Percentiles rank a stretch among this genome's conserved stretches.
Evolutionary conservation across 768 basidiomycete species (phyloP).

Genomic region (Lyophyllum semitale): DNA sequence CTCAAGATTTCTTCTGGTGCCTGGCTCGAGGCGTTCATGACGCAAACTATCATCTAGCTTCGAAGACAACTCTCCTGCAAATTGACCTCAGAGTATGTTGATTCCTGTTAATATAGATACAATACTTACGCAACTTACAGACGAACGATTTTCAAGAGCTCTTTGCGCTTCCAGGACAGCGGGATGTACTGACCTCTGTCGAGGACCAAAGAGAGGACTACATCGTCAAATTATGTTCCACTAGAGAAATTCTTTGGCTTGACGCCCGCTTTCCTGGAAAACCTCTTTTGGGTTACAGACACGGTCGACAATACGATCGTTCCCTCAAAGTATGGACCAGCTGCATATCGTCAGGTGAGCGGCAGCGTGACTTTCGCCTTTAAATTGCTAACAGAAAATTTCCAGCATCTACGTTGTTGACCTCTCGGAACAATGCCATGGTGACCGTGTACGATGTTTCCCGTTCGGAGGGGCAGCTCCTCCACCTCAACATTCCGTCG

Average conservation of each 20-base stretch:
- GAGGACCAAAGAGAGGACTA: slow-evolving; percentile 44
- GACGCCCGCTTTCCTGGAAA: slow-evolving; percentile 59
- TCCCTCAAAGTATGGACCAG: slow-evolving; percentile 49
- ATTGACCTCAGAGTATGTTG: slow-evolving; percentile 60
- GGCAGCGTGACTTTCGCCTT: slow-evolving; percentile 6
- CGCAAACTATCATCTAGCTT: slow-evolving; percentile 48
- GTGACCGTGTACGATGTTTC: slow-evolving; percentile 68
- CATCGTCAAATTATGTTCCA: slow-evolving; percentile 58
- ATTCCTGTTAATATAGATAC: not conserved
- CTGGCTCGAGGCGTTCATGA: slow-evolving; percentile 37
- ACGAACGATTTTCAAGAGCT: slow-evolving; percentile 28
- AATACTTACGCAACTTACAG: slow-evolving; percentile 24
- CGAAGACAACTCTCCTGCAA: slow-evolving; percentile 40
- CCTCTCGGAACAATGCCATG: slow-evolving; percentile 59
- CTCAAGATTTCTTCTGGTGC: slow-evolving; percentile 53
- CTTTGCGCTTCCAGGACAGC: slow-evolving; percentile 32
- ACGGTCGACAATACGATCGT: slow-evolving; percentile 61
- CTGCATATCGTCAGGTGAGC: slow-evolving; percentile 32
- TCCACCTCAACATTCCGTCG: slow-evolving; percentile 48
- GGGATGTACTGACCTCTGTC: slow-evolving; percentile 54
- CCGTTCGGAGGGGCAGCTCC: slow-evolving; percentile 35
- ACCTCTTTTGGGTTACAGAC: slow-evolving; percentile 63
- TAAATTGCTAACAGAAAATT: not conserved
- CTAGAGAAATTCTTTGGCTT: slow-evolving; percentile 67
- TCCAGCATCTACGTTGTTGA: slow-evolving; percentile 57